phyloP scores from a whole-genome alignment of 768 basidiomycete genomes.

The Trametes gibbosa region DNA sequence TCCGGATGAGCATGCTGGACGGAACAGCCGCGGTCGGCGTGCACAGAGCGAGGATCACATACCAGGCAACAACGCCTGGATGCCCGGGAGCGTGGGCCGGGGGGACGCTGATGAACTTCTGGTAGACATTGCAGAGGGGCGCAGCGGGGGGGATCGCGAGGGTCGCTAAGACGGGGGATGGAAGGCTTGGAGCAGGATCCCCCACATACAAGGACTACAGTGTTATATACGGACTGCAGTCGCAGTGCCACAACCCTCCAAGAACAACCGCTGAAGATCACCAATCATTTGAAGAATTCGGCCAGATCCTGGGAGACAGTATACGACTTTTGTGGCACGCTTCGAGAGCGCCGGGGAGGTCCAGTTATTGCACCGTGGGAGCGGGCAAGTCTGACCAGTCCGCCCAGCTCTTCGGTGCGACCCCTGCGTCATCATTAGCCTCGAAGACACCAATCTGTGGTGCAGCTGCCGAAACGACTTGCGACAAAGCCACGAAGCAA shows the following conservation, averaged over 20 bases:
- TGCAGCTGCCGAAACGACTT: neutral
- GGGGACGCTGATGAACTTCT: neutral
- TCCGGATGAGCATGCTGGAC: neutral
- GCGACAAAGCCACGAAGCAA: neutral
- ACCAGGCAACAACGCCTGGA: conserved; percentile 13
- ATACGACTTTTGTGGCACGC: neutral
- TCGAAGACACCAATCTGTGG: neutral
- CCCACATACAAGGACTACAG: neutral
- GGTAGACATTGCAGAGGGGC: neutral
- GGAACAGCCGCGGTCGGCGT: neutral
- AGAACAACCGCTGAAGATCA: conserved; percentile 14
- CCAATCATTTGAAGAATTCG: conserved; percentile 3
- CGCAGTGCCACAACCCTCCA: conserved; percentile 6
- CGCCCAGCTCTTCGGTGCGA: neutral
- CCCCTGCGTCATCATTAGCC: neutral
- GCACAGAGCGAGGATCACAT: neutral
- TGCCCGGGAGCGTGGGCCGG: conserved; percentile 8
- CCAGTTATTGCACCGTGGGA: conserved; percentile 1
- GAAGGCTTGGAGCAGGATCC: neutral
- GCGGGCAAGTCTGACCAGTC: neutral
- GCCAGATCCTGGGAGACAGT: neutral
- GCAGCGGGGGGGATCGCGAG: neutral
- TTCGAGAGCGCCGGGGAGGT: conserved; percentile 4
- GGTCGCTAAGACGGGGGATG: neutral
- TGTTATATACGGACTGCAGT: conserved; percentile 12